Evolutionary conservation across 78 protist genomes (phyloP), one percentile per base, ranked within the genome.

Genomic region (Planoprotostelium fungivorum): DNA sequence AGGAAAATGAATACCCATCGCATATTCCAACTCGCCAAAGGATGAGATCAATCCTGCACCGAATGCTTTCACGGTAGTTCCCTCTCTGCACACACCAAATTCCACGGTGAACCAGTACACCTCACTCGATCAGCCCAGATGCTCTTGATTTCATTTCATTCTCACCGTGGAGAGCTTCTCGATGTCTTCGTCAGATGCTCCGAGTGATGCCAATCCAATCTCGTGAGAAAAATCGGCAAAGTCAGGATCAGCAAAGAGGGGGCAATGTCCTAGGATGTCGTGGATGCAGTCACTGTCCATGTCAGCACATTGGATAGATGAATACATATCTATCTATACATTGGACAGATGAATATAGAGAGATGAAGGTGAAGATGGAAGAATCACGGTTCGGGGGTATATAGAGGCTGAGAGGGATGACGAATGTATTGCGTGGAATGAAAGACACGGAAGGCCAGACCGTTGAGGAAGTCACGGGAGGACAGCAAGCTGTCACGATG

Each of bases 11-110:
- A 25, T 16, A 51, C 73, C 73, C 73, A 51, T 51, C 37, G 89
- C 88, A 35, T 86, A 90, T 86, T 95, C 94, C n/a, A 98, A 88
- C 87, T 98, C 99, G n/a, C 99, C 99, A 90, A 96, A 95, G 29
- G 97, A 94, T 23, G 98, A 97, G n/a, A 98, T 91, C 37, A 98
- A 93, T 36, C 99, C 99, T n/a, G 99, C 99, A 0, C 99, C 99
- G 92, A 95, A 98, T 29, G 98, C 98, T 36, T 84, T 89, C 31
- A 92, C 34, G 35, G 51, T 63, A 29, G 92, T 97, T 28, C 88
- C 95, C 92, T 98, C 93, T 35, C 86, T 87, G 88, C 98, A 97
- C 31, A 97, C 90, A 1, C 99, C 99, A 92, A 97, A 98, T 94
- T 98, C 99, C 29, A 98, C 96, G 0, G 97, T 92, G 92, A 97